phyloP scores from a whole-genome alignment of 73 alveolate genomes.

The Paramecium sexaurelia region DNA sequence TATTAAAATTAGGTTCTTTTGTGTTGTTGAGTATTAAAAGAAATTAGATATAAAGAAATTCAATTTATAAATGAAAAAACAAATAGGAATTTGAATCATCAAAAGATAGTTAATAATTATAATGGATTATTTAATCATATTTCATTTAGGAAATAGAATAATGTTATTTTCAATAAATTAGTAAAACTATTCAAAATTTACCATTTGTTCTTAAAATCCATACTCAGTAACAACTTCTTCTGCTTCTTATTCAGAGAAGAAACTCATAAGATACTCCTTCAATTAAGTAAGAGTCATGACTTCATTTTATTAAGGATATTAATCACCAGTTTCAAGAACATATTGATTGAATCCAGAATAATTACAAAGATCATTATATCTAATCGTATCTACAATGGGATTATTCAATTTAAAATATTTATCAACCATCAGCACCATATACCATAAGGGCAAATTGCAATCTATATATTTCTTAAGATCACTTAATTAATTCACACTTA shows the following conservation, averaged over 20 bases:
- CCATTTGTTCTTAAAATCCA: not conserved
- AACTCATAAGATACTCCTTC: not conserved
- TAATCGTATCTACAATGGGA: not conserved
- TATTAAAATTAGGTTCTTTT: not conserved
- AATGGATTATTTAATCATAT: not conserved
- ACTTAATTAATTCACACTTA: not conserved
- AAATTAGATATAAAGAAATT: no score
- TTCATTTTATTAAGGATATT: not conserved
- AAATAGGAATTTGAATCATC: no score
- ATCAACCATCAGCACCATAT: not conserved
- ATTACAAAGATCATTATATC: constrained; percentile 14
- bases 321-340: not conserved
- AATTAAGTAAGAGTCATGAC: not conserved
- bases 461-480: not conserved
- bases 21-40: no score
- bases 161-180: not conserved
- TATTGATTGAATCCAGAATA: constrained; percentile 20
- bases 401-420: not conserved
- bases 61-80: no score
- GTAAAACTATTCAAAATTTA: not conserved
- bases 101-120: not conserved
- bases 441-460: constrained; percentile 7
- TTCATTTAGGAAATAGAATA: not conserved
- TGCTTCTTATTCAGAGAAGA: not conserved
- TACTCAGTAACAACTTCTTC: not conserved